These are phyloP conservation scores for Trichosporon coremiiforme DNA, from an alignment of 1,284 basidiomycete genomes.

Conservation along the genomic window DNA sequence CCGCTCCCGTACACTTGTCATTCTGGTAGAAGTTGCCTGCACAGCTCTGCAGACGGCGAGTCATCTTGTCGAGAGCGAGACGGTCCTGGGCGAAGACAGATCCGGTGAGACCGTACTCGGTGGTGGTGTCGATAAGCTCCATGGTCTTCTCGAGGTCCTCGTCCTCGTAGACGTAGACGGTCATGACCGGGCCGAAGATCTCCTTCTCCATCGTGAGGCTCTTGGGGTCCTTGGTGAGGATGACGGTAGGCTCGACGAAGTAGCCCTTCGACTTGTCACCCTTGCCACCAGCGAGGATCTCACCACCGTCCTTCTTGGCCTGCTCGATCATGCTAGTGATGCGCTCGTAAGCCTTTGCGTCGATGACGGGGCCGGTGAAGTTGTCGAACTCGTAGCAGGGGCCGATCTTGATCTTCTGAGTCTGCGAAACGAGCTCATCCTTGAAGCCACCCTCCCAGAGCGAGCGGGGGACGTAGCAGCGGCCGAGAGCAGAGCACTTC, in stretches of 20 bases:
- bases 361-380: slow-evolving; percentile 98
- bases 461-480: slow-evolving; percentile 84
- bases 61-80: slow-evolving; percentile 66
- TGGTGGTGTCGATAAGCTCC: slow-evolving; percentile 82
- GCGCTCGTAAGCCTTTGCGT: slow-evolving; percentile 78
- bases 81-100: slow-evolving; percentile 85
- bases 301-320: slow-evolving; percentile 84
- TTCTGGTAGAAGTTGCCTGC: too few relatives aligned
- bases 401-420: slow-evolving; percentile 83
- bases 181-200: slow-evolving; percentile 95
- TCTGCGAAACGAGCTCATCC: slow-evolving; percentile 72
- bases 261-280: slow-evolving; percentile 87
- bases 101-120: slow-evolving; percentile 87
- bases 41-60: too few relatives aligned
- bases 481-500: slow-evolving; percentile 93
- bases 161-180: slow-evolving; percentile 85
- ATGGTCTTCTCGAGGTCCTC: slow-evolving; percentile 81
- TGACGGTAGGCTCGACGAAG: slow-evolving; percentile 93
- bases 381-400: slow-evolving; percentile 74
- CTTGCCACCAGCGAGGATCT: slow-evolving; percentile 82
- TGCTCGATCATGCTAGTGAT: slow-evolving; percentile 81
- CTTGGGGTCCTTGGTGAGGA: slow-evolving; percentile 88
- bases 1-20: slow-evolving; percentile 85
- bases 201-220: slow-evolving; percentile 92
- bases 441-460: slow-evolving; percentile 88